These are phyloP conservation scores for Fraxinus pennsylvanica DNA, from an alignment of 257 asterid species.

Conservation along the genomic window DNA sequence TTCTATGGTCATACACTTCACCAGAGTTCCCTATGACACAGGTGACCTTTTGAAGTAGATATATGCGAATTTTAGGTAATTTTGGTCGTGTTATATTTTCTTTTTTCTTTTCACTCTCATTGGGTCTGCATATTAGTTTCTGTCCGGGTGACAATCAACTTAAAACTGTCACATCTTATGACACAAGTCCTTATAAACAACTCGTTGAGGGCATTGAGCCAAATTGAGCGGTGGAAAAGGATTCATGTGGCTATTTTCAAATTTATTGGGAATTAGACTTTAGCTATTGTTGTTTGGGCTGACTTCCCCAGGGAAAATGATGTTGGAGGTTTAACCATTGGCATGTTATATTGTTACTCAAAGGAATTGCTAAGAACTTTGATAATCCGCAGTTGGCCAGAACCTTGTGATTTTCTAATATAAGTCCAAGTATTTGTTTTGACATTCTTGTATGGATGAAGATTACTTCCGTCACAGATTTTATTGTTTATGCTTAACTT, in stretches of 20 bases:
- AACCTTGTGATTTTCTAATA: neutral
- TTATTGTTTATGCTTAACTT: neutral
- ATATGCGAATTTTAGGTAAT: neutral
- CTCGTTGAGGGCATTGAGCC: no score
- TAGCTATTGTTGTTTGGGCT: neutral
- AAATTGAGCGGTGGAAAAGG: no score
- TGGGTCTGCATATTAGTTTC: neutral
- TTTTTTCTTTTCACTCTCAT: neutral
- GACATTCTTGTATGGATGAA: neutral
- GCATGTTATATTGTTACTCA: neutral
- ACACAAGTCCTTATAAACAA: neutral
- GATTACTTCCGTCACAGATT: neutral
- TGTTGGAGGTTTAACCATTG: neutral
- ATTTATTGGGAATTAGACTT: neutral
- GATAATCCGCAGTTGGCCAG: neutral
- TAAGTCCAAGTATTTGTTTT: neutral
- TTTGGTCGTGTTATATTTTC: neutral
- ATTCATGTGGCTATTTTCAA: no score
- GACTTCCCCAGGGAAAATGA: neutral
- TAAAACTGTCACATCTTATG: neutral
- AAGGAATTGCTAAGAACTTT: neutral
- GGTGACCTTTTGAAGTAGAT: slow-evolving; percentile 31
- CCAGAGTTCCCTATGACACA: slow-evolving; percentile 53
- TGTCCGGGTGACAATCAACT: neutral
- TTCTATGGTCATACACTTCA: slow-evolving; percentile 57